phyloP scores from a whole-genome alignment of 73 alveolate genomes.

The Paramecium octaurelia region DNA sequence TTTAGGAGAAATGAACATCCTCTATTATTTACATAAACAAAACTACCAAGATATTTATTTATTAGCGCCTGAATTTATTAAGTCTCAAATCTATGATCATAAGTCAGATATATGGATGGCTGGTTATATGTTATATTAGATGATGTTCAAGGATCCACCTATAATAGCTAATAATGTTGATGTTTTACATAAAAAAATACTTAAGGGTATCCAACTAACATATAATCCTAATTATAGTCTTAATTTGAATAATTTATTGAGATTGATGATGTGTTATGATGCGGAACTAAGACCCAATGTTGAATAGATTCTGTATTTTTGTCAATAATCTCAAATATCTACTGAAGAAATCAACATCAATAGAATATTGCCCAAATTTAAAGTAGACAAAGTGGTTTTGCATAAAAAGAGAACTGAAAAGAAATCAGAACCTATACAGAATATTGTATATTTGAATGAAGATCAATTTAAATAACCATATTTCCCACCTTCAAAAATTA shows the following conservation, averaged over 20 bases:
- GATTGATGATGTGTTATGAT: constrained; percentile 23
- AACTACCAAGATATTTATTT: constrained; percentile 35
- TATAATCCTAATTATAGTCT: constrained; percentile 32
- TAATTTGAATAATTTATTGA: not conserved
- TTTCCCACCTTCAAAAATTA: constrained; percentile 17
- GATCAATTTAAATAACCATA: constrained; percentile 7
- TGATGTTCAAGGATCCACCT: constrained; percentile 45
- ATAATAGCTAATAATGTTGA: not conserved
- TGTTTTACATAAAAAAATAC: constrained; percentile 14
- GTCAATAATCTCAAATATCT: not conserved
- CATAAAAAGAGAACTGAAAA: constrained; percentile 24
- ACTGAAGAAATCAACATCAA: not conserved
- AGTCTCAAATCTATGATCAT: not conserved
- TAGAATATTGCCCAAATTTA: constrained; percentile 25
- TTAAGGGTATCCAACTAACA: not conserved
- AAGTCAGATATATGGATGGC: constrained; percentile 48
- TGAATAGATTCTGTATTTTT: not conserved
- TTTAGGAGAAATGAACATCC: constrained; percentile 38
- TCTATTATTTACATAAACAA: not conserved
- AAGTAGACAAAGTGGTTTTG: not conserved
- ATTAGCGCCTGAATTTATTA: constrained; percentile 39
- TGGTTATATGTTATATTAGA: constrained; percentile 9
- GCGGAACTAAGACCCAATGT: not conserved
- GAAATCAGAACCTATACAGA: not conserved
- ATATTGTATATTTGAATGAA: not conserved